These are phyloP conservation scores for Alternaria brassicae DNA, from an alignment of 2,329 filamentous ascomycete genomes.

Conservation along the genomic window DNA sequence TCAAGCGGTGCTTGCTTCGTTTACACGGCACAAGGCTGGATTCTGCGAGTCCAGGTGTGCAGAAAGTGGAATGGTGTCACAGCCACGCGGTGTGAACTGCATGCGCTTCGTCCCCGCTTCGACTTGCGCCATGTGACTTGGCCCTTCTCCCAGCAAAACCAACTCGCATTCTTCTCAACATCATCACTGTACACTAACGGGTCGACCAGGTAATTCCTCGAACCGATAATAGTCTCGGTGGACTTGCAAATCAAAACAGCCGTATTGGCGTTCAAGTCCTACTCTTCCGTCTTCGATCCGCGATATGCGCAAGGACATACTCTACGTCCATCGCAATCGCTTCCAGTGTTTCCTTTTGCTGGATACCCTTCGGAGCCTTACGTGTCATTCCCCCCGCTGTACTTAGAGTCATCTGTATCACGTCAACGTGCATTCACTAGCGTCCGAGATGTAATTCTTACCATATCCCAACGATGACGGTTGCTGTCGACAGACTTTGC, in stretches of 20 bases:
- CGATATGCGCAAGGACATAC: constrained; percentile 25
- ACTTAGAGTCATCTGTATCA: constrained; percentile 71
- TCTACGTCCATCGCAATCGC: constrained; percentile 31
- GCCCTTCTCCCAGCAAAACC: not conserved
- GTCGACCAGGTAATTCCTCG: too few relatives aligned
- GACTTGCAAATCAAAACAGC: not conserved
- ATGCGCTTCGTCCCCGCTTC: constrained; percentile 15
- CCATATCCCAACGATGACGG: constrained; percentile 72
- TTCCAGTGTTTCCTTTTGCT: constrained; percentile 18
- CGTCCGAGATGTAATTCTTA: not conserved
- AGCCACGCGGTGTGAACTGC: constrained; percentile 22
- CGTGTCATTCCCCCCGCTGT: constrained; percentile 66
- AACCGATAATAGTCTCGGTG: not conserved
- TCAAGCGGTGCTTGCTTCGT: constrained; percentile 22
- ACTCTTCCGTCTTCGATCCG: constrained; percentile 14
- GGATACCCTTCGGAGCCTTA: constrained; percentile 61
- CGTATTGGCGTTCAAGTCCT: not conserved
- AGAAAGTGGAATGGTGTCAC: constrained; percentile 25
- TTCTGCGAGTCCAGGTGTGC: constrained; percentile 25
- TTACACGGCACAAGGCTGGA: constrained; percentile 37
- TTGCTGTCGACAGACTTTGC: not conserved
- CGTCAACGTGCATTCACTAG: constrained; percentile 52
- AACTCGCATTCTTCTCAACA: not conserved
- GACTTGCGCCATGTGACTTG: constrained; percentile 12
- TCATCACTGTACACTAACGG: not conserved